phyloP scores from a whole-genome alignment of 257 asterid genomes.

The Nicotiana otophora region DNA sequence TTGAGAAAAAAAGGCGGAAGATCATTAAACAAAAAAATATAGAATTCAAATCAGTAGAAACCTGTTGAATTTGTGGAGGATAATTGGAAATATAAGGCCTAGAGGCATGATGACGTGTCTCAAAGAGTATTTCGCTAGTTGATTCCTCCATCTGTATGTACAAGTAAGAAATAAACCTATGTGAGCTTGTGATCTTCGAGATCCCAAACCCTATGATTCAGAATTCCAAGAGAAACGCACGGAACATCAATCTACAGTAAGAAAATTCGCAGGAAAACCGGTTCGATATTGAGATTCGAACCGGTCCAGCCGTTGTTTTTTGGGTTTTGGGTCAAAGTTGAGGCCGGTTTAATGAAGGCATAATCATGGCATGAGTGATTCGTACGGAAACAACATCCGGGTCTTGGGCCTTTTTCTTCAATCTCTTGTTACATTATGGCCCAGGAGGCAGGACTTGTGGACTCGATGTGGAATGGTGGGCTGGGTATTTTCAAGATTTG shows the following conservation, averaged over 20 bases:
- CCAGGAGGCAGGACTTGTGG: too few relatives aligned
- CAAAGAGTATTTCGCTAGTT: constrained; percentile 43
- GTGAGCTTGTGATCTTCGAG: constrained; percentile 17
- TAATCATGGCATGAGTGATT: too few relatives aligned
- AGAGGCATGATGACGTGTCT: constrained; percentile 78
- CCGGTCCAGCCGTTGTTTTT: background rate
- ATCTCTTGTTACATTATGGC: too few relatives aligned
- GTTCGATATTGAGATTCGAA: background rate
- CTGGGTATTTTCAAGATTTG: too few relatives aligned
- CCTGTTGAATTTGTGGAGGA: constrained; percentile 67
- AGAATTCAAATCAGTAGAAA: constrained; percentile 7
- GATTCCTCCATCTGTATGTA: constrained; percentile 39
- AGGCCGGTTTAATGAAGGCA: background rate
- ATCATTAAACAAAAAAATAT: background rate
- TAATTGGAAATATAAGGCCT: constrained; percentile 63
- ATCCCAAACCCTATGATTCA: constrained; percentile 27
- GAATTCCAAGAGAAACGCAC: constrained; percentile 6
- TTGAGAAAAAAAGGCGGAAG: constrained; percentile 1
- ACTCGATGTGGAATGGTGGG: too few relatives aligned
- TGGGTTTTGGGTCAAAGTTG: background rate
- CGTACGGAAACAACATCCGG: too few relatives aligned
- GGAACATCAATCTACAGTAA: background rate
- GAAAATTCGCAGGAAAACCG: background rate
- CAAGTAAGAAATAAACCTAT: constrained; percentile 6
- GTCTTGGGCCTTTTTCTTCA: too few relatives aligned